Conservation (phyloP, 2,329 filamentous ascomycete genomes). For the Exophiala phaeomuriformis region DNA sequence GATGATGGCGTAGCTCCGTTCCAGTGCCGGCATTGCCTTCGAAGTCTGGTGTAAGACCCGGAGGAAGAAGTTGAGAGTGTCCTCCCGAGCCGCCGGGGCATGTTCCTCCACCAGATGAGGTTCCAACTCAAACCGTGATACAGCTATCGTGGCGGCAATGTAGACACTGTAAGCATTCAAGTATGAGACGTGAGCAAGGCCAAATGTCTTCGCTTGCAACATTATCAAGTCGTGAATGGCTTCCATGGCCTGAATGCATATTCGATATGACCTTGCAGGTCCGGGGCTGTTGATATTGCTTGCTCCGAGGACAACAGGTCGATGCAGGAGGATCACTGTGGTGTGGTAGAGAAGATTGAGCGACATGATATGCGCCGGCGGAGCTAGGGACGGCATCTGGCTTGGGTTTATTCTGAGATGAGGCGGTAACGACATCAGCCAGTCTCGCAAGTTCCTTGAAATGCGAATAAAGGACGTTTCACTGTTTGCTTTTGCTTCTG, state of each 20-base stretch:
- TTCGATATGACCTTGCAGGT: slow-evolving; percentile 21
- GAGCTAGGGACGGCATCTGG: slow-evolving; percentile 29
- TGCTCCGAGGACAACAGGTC: slow-evolving; percentile 41
- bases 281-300: slow-evolving; percentile 15
- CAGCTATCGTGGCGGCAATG: slow-evolving; percentile 29
- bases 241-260: slow-evolving; percentile 24
- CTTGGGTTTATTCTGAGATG: slow-evolving; percentile 38
- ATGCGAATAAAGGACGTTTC: slow-evolving; percentile 31
- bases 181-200: slow-evolving; percentile 27
- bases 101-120: slow-evolving; percentile 19
- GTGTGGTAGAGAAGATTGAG: slow-evolving; percentile 46
- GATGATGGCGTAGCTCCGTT: slow-evolving; percentile 28
- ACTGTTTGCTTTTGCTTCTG: slow-evolving; percentile 14
- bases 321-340: slow-evolving; percentile 48
- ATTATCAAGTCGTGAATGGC: slow-evolving; percentile 27
- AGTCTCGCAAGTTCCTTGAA: slow-evolving; percentile 38
- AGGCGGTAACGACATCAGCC: slow-evolving; percentile 38
- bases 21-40: slow-evolving; percentile 26
- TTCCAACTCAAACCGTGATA: slow-evolving; percentile 27
- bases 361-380: slow-evolving; percentile 43
- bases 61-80: slow-evolving; percentile 24
- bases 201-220: slow-evolving; percentile 28
- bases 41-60: slow-evolving; percentile 26
- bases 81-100: slow-evolving; percentile 16
- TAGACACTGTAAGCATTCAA: slow-evolving; percentile 28